Conservation (phyloP, 2,329 filamentous ascomycete species). For the Tricladium varicosporioides region DNA sequence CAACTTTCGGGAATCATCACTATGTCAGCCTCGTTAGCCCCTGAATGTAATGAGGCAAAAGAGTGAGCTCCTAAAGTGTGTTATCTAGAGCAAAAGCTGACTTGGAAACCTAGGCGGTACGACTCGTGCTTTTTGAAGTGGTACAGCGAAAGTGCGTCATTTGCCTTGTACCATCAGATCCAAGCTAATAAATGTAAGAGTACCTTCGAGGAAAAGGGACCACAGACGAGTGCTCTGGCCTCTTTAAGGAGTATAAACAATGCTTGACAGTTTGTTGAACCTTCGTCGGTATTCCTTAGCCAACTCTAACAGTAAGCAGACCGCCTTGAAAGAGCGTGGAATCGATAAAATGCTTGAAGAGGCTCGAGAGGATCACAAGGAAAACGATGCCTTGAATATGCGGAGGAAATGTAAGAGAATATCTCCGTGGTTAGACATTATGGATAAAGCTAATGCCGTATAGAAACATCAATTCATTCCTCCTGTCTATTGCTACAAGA, state of each 20-base stretch:
- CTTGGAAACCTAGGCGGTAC: slow-evolving; percentile 64
- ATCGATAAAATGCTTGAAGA: slow-evolving; percentile 93
- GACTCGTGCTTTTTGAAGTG: slow-evolving; percentile 98
- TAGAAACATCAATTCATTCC: neutral
- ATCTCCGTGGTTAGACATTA: too few relatives aligned
- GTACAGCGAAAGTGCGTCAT: slow-evolving; percentile 90
- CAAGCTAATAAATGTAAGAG: slow-evolving; percentile 50
- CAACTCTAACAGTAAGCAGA: slow-evolving; percentile 47
- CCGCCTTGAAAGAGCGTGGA: slow-evolving; percentile 80
- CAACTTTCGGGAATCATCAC: slow-evolving; percentile 18
- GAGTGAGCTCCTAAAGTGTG: slow-evolving; percentile 59
- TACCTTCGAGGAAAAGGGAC: slow-evolving; percentile 84
- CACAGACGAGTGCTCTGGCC: slow-evolving; percentile 76
- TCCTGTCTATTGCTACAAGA: neutral
- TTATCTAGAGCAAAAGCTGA: slow-evolving; percentile 14
- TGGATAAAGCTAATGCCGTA: neutral
- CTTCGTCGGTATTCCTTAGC: neutral
- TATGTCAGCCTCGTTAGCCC: slow-evolving; percentile 93
- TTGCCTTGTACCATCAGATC: slow-evolving; percentile 19
- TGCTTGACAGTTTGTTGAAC: slow-evolving; percentile 67
- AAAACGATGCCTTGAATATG: slow-evolving; percentile 75
- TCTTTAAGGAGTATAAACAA: slow-evolving; percentile 86
- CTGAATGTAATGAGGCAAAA: slow-evolving; percentile 93
- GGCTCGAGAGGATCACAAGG: slow-evolving; percentile 82
- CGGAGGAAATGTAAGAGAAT: slow-evolving; percentile 39